Evolutionary conservation across 371 early-diverging fungal genomes (phyloP), one percentile per base, ranked within the genome.

Genomic region (Caulochytrium protostelioides): DNA sequence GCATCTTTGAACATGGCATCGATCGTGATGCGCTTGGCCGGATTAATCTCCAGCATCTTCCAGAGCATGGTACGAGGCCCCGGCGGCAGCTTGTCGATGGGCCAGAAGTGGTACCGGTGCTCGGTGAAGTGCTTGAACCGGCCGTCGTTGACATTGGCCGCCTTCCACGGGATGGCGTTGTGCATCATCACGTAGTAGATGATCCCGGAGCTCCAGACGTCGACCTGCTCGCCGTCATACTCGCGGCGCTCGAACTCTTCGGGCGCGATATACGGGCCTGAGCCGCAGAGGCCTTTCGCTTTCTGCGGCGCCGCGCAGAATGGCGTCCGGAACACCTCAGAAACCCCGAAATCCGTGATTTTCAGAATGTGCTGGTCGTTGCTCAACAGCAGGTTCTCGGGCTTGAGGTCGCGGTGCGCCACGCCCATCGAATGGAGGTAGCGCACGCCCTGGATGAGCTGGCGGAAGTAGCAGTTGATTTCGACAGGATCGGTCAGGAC

Each of bases 321-420:
- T n/a, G 62, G 62, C 2, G 49, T 72, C 30, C 78, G 59, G 60
- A 87, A 87, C 1, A 92, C 86, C 37, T 82, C 80, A 1, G 91
- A 78, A 4, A 87, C 84, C 27, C 95, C 91, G 72, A 92, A 98
- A 57, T 98, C 95, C 16, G 90, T 82, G 47, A 95, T 90, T 59
- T 98, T 98, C 31, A 97, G 47, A 3, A 52, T 51, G 10, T 72
- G 73, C 32, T 78, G 72, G n/a, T 59, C 57, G 2, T 52, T 54
- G 32, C 86, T 83, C 35, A 97, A 46, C 1, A 97, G 57, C 21
- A 97, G 57, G 55, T 98, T 97, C 55, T 97, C 71, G 6, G 59
- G 47, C 24, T 52, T 52, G 14, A 48, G 31, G 34, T 68, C 66
- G 13, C 77, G 68, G 54, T 97, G 97, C 22, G 53, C 84, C 12